Base-by-base conservation (phyloP, 495 filamentous ascomycete genomes). In the Aspergillus panamensis region DNA sequence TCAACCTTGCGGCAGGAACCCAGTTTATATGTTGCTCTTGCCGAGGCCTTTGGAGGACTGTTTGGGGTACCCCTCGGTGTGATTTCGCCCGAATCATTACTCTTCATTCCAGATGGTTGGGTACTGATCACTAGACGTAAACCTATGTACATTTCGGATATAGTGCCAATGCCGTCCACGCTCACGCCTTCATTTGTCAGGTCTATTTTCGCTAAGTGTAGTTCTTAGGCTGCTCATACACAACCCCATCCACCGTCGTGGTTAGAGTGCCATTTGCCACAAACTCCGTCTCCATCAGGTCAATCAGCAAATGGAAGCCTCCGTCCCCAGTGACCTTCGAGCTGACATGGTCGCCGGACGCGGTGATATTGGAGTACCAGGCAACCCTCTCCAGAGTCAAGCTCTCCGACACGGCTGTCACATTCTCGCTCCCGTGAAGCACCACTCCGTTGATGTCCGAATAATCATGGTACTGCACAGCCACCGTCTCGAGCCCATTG, bases 221-320 rank as follows among this genome's bases (percentile, higher is more conserved):
- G 61, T 64, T 68, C 39, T 51, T 37, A 58, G 63, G 60, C 58
- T 66, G 64, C 25, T 39, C 40, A 49, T 58, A 66, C 9, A 55
- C 58, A 35, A 56, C 56, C 1, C 64, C 61, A 51, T 62, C 58
- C 8, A 63, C 53, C 1, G 64, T 63, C 6, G 61, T 63, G 3
- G 61, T 58, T 20, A 66, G 48, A 1, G 64, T 66, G 1, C 64
- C 64, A 48, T 63, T 63, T 7, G 64, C 64, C 6, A 56, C 19
- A 53, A 66, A 66, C 1, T 59, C 59, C 16, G 63, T 66, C 14
- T 53, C 44, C 43, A 60, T 47, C 0, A 42, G 21, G 37, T 63
- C 58, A 33, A 62, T 60, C 44, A 52, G 42, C n/a, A 60, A 13
- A 45, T 66, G 61, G 31, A 66, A 63, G 13, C 64, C 64, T 7